Base-by-base conservation (phyloP, 495 filamentous ascomycete species). In the Cladorrhinum samala region DNA sequence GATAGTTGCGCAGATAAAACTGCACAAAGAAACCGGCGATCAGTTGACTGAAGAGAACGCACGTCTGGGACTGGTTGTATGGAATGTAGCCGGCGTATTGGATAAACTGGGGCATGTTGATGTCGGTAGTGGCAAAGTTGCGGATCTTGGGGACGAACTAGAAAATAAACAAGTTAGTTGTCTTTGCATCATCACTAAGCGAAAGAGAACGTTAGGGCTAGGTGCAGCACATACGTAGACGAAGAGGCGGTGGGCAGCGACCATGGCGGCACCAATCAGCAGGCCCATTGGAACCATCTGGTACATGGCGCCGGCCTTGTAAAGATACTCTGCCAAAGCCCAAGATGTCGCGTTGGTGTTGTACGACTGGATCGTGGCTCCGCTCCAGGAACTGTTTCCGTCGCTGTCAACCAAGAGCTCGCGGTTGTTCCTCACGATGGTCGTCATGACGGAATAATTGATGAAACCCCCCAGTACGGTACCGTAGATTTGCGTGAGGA, bases 1-100 rank as follows among this genome's bases (percentile, higher is more conserved):
- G 42, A 46, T 75, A 68, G 52, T 75, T 73, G 5, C 81, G 68
- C 6, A 84, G 63, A 46, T 75, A 84, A 47, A 68, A 73, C 61
- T 84, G 81, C 5, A 67, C 60, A 48, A 71, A 73, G 58, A 81
- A 66, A 3, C 78, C 77, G 7, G 50, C 49, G 18, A 63, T 44
- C 11, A 62, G 37, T 23, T 56, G 53, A 50, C 56, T 59, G 36
- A 59, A 42, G 20, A 67, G n/a, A 30, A 69, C 64, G 42, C 67
- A 61, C 8, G 75, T 76, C 58, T 76, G 73, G 11, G 59, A 67
- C 20, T 64, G 61, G 43, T 75, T 72, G 56, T 75, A 77, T 1
- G 73, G 74, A 49, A 74, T 72, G 24, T 62, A 65, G 18, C 73
- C 75, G 20, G 73, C 68, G 36, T 70, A 76, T 37, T 71, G 64